Evolutionary conservation across 78 protist species (phyloP).

Genomic region (Protostelium mycophagum): DNA sequence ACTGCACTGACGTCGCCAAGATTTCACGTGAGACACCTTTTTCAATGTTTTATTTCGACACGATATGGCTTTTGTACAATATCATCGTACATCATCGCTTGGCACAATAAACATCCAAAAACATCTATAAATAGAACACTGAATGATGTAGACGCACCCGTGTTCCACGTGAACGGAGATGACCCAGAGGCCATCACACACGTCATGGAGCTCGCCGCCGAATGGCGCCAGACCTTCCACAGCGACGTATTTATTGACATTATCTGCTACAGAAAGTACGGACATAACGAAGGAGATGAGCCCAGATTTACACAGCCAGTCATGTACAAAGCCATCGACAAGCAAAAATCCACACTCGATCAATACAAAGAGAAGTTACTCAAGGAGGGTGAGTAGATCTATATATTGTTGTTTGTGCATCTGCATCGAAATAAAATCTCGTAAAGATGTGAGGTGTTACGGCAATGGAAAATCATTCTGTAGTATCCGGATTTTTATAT

Average conservation of each 20-base stretch:
- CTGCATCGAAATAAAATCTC: no score
- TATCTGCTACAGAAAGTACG: constrained; percentile 88
- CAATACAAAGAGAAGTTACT: constrained; percentile 51
- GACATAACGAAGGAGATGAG: constrained; percentile 96
- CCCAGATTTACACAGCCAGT: constrained; percentile 96
- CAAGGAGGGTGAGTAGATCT: constrained; percentile 21
- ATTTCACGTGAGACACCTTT: background rate
- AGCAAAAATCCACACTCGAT: constrained; percentile 57
- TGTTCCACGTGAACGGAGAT: constrained; percentile 98
- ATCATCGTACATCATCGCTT: no score
- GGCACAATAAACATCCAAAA: no score
- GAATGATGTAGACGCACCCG: constrained; percentile 83
- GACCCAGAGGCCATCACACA: constrained; percentile 84
- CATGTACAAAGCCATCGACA: constrained; percentile 74
- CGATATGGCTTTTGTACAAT: no score
- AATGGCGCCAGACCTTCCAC: constrained; percentile 76
- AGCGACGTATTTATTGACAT: constrained; percentile 86
- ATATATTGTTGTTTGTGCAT: no score
- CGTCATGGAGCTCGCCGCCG: constrained; percentile 66
- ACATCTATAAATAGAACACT: no score
- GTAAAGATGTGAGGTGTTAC: background rate
- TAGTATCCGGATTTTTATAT: background rate
- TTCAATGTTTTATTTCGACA: background rate
- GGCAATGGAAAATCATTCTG: no score
- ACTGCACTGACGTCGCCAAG: constrained; percentile 92